Conservation (phyloP, 352 stramenopile species). For the Globisporangium radiosum region DNA sequence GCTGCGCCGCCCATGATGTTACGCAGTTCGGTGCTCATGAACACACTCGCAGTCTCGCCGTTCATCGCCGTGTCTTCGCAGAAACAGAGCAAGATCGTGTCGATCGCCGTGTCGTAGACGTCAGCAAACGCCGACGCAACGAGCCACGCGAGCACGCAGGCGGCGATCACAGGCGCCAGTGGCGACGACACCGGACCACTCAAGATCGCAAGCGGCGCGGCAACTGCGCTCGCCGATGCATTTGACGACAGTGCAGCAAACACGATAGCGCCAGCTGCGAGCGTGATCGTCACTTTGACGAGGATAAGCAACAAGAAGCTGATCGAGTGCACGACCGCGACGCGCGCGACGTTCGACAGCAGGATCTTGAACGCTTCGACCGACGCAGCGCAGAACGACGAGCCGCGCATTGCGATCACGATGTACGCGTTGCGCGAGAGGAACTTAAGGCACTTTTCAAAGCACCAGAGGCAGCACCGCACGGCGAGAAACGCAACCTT, state of each 20-base stretch:
- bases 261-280: constrained; percentile 32
- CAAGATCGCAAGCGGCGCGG: constrained; percentile 51
- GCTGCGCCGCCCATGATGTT: constrained; percentile 42
- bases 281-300: constrained; percentile 86
- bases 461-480: constrained; percentile 94
- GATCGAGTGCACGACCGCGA: constrained; percentile 89
- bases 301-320: constrained; percentile 92
- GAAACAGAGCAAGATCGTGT: constrained; percentile 96
- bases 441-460: constrained; percentile 96
- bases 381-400: constrained; percentile 84
- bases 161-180: constrained; percentile 87
- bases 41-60: constrained; percentile 49
- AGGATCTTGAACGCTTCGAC: constrained; percentile 93
- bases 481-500: constrained; percentile 76
- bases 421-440: constrained; percentile 97
- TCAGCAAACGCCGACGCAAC: constrained; percentile 88
- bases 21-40: constrained; percentile 74
- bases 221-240: constrained; percentile 21
- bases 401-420: constrained; percentile 74
- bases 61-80: constrained; percentile 88
- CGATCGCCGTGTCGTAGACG: constrained; percentile 93
- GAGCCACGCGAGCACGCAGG: constrained; percentile 85
- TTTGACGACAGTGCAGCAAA: constrained; percentile 37
- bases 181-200: constrained; percentile 77
- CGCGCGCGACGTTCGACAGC: constrained; percentile 87